Evolutionary conservation across 2,329 filamentous ascomycete genomes (phyloP).

Genomic region (Cladosporium sp.): DNA sequence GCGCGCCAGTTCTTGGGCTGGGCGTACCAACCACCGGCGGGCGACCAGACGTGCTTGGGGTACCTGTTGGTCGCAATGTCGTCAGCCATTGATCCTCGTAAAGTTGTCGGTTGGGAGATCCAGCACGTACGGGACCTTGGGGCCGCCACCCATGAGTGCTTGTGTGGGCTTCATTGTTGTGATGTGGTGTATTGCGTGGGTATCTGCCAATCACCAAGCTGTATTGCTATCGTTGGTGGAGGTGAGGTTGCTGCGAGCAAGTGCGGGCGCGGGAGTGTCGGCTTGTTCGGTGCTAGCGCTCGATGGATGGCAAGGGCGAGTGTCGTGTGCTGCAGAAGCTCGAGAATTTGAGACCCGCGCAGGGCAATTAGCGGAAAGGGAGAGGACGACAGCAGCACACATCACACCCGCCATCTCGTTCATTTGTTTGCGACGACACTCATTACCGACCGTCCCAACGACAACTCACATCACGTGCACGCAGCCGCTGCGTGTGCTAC

Average conservation of each 20-base stretch:
- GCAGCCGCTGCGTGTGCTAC: slow-evolving; percentile 16
- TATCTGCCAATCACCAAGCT: slow-evolving; percentile 20
- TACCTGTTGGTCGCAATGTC: slow-evolving; percentile 29
- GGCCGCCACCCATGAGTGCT: slow-evolving; percentile 68
- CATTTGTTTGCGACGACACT: slow-evolving; percentile 13
- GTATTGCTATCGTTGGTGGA: slow-evolving; percentile 17
- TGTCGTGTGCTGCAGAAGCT: slow-evolving; percentile 19
- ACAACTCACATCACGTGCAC: slow-evolving; percentile 12
- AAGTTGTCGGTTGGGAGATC: not conserved
- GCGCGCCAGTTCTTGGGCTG: slow-evolving; percentile 93
- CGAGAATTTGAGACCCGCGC: slow-evolving; percentile 18
- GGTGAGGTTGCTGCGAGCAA: slow-evolving; percentile 26
- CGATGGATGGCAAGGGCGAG: not conserved
- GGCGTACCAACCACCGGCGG: slow-evolving; percentile 94
- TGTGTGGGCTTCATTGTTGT: slow-evolving; percentile 36
- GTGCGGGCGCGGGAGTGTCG: slow-evolving; percentile 15
- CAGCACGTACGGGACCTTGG: slow-evolving; percentile 67
- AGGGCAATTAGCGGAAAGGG: slow-evolving; percentile 20
- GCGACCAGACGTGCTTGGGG: slow-evolving; percentile 87
- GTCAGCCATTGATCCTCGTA: slow-evolving; percentile 28
- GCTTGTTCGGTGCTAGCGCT: slow-evolving; percentile 13
- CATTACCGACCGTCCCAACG: slow-evolving; percentile 6
- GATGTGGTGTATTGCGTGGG: slow-evolving; percentile 20
- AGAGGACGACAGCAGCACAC: slow-evolving; percentile 6
- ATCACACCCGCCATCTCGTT: not conserved